Conservation (phyloP, 805 yeast species). For the Zygotorulaspora chibaensis region DNA sequence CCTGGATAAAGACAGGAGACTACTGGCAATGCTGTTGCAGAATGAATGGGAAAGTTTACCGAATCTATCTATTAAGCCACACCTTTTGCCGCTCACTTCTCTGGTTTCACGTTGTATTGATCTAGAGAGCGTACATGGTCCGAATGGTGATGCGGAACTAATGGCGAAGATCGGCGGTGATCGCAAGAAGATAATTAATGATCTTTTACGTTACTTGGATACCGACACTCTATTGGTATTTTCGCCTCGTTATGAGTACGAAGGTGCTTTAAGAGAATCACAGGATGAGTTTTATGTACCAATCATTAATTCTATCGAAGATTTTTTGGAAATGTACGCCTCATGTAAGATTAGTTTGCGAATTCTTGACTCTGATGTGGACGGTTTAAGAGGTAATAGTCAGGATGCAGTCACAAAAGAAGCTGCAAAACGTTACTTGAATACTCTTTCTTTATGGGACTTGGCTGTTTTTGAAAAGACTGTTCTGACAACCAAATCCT, state of each 20-base stretch:
- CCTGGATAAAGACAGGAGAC: slow-evolving; percentile 54
- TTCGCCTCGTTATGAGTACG: slow-evolving; percentile 75
- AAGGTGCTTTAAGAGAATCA: slow-evolving; percentile 72
- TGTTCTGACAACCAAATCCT: slow-evolving; percentile 80
- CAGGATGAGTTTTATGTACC: slow-evolving; percentile 79
- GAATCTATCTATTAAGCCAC: slow-evolving; percentile 63
- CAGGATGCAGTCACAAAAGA: slow-evolving; percentile 58
- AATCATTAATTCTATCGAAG: slow-evolving; percentile 62
- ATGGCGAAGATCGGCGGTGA: slow-evolving; percentile 58
- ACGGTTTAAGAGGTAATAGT: slow-evolving; percentile 75
- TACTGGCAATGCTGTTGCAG: slow-evolving; percentile 68
- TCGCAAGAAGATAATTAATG: slow-evolving; percentile 50
- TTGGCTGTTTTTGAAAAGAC: slow-evolving; percentile 87
- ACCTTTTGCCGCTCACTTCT: slow-evolving; percentile 77
- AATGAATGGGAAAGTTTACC: slow-evolving; percentile 87
- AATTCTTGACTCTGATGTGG: slow-evolving; percentile 71
- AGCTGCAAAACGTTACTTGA: slow-evolving; percentile 63
- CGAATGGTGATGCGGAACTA: slow-evolving; percentile 41
- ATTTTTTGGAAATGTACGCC: slow-evolving; percentile 42
- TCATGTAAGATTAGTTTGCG: slow-evolving; percentile 42
- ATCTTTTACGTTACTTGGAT: slow-evolving; percentile 77
- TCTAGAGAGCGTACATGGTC: slow-evolving; percentile 41
- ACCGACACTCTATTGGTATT: slow-evolving; percentile 90
- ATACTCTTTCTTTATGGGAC: slow-evolving; percentile 63
- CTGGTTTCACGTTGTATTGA: slow-evolving; percentile 85